Percentiles rank a stretch among this genome's conserved stretches.
Evolutionary conservation across 2,329 filamentous ascomycete genomes (phyloP).

Genomic region (Tricladium varicosporioides): DNA sequence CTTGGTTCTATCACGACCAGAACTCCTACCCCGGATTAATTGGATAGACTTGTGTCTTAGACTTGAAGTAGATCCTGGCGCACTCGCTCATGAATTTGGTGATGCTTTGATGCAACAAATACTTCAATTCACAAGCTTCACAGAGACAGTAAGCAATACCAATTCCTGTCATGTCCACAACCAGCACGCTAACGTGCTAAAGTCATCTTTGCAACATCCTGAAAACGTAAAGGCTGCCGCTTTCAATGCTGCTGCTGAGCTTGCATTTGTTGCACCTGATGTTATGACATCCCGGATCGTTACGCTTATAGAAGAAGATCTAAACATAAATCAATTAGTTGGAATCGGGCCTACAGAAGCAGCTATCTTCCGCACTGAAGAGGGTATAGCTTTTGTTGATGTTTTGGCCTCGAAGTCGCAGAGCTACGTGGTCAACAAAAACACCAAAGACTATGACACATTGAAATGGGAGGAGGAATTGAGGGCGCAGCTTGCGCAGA

Average conservation of each 20-base stretch:
- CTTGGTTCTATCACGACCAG: slow-evolving; percentile 73
- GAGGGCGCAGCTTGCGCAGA: slow-evolving; percentile 80
- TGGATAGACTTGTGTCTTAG: slow-evolving; percentile 91
- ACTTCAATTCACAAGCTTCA: slow-evolving; percentile 44
- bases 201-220: slow-evolving; percentile 34
- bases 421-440: slow-evolving; percentile 74
- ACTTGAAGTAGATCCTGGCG: slow-evolving; percentile 78
- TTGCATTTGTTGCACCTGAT: slow-evolving; percentile 91
- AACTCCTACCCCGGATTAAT: slow-evolving; percentile 72
- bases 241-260: slow-evolving; percentile 80
- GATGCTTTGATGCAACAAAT: slow-evolving; percentile 69
- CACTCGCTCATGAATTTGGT: slow-evolving; percentile 64
- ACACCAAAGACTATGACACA: slow-evolving; percentile 91
- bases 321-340: slow-evolving; percentile 67
- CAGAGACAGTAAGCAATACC: slow-evolving; percentile 49
- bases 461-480: slow-evolving; percentile 97
- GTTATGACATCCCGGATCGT: slow-evolving; percentile 74
- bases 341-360: slow-evolving; percentile 82
- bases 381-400: slow-evolving; percentile 86
- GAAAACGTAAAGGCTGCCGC: slow-evolving; percentile 63
- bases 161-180: background rate
- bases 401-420: slow-evolving; percentile 81
- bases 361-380: slow-evolving; percentile 87
- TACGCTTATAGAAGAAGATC: slow-evolving; percentile 68
- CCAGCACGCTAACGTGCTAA: slow-evolving; percentile 12